Evolutionary conservation across 2,329 filamentous ascomycete genomes (phyloP), one percentile per base, ranked within the genome.

Genomic region (Colletotrichum sp.): DNA sequence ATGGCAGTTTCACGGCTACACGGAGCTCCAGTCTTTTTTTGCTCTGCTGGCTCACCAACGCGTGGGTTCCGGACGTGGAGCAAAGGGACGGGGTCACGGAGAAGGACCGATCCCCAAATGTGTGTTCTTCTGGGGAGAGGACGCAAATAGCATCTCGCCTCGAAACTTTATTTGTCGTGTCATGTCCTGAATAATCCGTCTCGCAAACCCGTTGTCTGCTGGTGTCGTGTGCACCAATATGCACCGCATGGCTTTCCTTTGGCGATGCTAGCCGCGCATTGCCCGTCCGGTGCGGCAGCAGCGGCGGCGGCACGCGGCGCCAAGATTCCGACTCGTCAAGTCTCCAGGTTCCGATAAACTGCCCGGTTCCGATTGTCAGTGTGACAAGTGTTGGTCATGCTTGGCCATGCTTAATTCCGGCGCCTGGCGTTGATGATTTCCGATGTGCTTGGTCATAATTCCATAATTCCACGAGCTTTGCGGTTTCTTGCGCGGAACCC

Each of bases 1-100:
- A 77, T 65, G 75, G 75, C 75, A 72, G 75, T 77, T 77, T 77
- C 75, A 77, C 75, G 75, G 72, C 72, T 34, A 77, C 64, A 75
- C 43, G 75, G 72, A 77, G 63, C 57, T 65, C 28, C 69, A 21
- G 30, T 67, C 26, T 52, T 16, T 64, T 28, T 18, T 18, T 72
- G 21, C n/a, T 63, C 34, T 75, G 43, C 70, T 57, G 8, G 28
- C 70, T 52, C 43, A 52, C 43, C 43, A 52, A 52, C 43, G 43
- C 43, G 43, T 21, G 43, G 43, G n/a, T 52, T 52, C n/a, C n/a
- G n/a, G 43, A 2, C 43, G 43, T 52, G 43, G 43, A 52, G 43
- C 43, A 60, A 26, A 57, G 8, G 43, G 26, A 32, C 24, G 32
- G 28, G 55, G 24, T 30, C 21, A 59, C 55, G 55, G 55, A 59